Evolutionary conservation across 2,329 filamentous ascomycete genomes (phyloP).

Genomic region (Xylariaceae sp.): DNA sequence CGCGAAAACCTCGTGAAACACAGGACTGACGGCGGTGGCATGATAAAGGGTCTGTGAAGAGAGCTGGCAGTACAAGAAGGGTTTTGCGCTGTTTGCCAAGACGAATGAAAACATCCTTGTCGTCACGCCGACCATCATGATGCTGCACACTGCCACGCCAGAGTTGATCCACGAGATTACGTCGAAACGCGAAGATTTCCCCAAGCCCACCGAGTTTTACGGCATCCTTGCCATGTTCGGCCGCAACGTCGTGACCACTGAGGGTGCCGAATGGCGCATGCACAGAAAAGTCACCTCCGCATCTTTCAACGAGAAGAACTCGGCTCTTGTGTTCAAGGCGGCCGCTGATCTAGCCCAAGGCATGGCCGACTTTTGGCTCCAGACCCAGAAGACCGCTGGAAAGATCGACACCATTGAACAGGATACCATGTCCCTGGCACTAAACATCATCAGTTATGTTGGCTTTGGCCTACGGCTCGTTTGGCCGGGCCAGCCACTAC

Average conservation of each 20-base stretch:
- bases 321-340: conserved; percentile 59
- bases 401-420: conserved; percentile 53
- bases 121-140: conserved; percentile 50
- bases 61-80: conserved; percentile 53
- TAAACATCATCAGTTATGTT: conserved; percentile 58
- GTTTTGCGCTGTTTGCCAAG: conserved; percentile 52
- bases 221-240: conserved; percentile 59
- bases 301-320: conserved; percentile 72
- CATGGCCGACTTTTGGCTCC: conserved; percentile 55
- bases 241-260: conserved; percentile 64
- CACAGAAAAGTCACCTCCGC: conserved; percentile 68
- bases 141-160: conserved; percentile 55
- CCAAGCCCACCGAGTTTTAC: conserved; percentile 61
- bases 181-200: conserved; percentile 62
- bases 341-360: conserved; percentile 56
- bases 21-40: conserved; percentile 1
- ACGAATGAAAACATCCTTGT: conserved; percentile 59
- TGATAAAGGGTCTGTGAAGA: conserved; percentile 38
- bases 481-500: conserved; percentile 56
- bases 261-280: conserved; percentile 63
- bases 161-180: conserved; percentile 62
- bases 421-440: conserved; percentile 59
- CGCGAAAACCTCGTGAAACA: neutral
- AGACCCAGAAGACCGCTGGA: conserved; percentile 31
- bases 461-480: conserved; percentile 62